Evolutionary conservation across 139 green algal genomes (phyloP).

Genomic region (Picochlorum costavermella): DNA sequence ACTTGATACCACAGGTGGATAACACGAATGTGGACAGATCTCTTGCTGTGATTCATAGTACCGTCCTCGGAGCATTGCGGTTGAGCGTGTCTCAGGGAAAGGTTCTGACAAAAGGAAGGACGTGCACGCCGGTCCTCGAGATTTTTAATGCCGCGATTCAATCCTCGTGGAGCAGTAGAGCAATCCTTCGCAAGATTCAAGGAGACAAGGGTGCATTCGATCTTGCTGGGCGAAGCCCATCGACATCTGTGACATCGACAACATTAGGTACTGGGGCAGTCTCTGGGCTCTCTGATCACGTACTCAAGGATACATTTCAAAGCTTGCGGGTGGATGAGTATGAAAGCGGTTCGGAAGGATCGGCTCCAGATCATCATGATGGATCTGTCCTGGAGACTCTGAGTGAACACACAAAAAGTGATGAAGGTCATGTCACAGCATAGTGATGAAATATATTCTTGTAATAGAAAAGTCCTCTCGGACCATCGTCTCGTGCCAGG

Average conservation of each 20-base stretch:
- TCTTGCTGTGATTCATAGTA: constrained; percentile 81
- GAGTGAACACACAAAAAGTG: neutral
- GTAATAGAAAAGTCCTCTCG: constrained; percentile 78
- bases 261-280: neutral
- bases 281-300: too few species aligned
- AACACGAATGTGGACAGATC: constrained; percentile 89
- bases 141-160: neutral
- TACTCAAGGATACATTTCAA: too few species aligned
- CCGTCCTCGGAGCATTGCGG: constrained; percentile 59
- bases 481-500: constrained; percentile 81
- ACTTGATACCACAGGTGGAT: constrained; percentile 75
- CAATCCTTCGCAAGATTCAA: neutral
- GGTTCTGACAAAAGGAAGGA: neutral
- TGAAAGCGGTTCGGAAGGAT: neutral
- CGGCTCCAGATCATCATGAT: constrained; percentile 2
- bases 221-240: neutral
- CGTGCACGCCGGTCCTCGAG: neutral
- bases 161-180: constrained; percentile 1
- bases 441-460: constrained; percentile 72
- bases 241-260: neutral
- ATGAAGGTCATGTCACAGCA: neutral
- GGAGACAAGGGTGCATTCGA: neutral
- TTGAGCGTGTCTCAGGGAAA: constrained; percentile 2
- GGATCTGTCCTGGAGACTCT: constrained; percentile 15
- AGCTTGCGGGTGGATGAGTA: too few species aligned